Evolutionary conservation across 2,329 filamentous ascomycete species (phyloP).

Genomic region (Stagonosporopsis cucurbitacearum): DNA sequence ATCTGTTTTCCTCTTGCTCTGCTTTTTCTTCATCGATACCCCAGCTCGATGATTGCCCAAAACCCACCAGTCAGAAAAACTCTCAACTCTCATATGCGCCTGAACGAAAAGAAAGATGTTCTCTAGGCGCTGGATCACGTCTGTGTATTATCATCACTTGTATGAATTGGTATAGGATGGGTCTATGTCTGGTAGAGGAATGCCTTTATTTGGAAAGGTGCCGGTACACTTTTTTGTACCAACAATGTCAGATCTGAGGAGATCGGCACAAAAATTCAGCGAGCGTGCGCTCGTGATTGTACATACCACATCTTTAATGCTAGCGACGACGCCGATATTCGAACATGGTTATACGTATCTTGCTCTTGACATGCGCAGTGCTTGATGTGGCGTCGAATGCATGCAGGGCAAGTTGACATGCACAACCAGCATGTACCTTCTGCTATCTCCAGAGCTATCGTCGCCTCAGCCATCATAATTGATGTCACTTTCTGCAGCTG

Average conservation of each 20-base stretch:
- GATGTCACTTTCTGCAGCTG: no score
- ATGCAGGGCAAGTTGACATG: neutral
- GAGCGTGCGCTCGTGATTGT: slow-evolving; percentile 21
- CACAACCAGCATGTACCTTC: neutral
- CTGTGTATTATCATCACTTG: slow-evolving; percentile 40
- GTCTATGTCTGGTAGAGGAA: slow-evolving; percentile 19
- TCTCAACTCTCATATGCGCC: slow-evolving; percentile 37
- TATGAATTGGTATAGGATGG: slow-evolving; percentile 30
- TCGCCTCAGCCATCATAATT: neutral
- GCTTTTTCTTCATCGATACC: slow-evolving; percentile 19
- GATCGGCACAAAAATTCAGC: slow-evolving; percentile 28
- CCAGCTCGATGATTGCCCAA: slow-evolving; percentile 21
- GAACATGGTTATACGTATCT: slow-evolving; percentile 4
- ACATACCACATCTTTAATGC: slow-evolving; percentile 39
- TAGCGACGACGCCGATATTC: slow-evolving; percentile 16
- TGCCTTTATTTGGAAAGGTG: slow-evolving; percentile 24
- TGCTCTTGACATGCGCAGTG: neutral
- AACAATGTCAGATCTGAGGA: slow-evolving; percentile 17
- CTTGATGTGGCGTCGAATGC: no score
- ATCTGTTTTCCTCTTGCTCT: slow-evolving; percentile 20
- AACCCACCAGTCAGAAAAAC: slow-evolving; percentile 30
- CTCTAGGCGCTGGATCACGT: slow-evolving; percentile 38
- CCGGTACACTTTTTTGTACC: slow-evolving; percentile 36
- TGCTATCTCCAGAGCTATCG: neutral
- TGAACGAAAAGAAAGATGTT: slow-evolving; percentile 23